A percentile compares a stretch with the other conserved stretches of the same genome.
Evolutionary conservation across 2,329 filamentous ascomycete genomes (phyloP).

Genomic region (Cadophora sp.): DNA sequence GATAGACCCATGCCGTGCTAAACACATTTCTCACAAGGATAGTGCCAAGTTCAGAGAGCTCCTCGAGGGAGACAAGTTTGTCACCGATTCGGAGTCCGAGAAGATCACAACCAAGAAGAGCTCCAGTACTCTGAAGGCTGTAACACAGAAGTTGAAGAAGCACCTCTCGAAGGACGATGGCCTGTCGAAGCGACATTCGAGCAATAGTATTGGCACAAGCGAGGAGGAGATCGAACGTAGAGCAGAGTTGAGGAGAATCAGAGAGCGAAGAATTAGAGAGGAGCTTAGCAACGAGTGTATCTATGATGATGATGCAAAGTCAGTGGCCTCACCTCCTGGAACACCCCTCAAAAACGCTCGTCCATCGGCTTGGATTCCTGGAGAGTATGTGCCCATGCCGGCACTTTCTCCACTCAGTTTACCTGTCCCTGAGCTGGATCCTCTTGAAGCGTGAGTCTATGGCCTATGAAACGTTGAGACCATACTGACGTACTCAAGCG

Average conservation of each 20-base stretch:
- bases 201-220: constrained; percentile 52
- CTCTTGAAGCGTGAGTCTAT: constrained; percentile 5
- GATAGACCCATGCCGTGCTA: constrained; percentile 3
- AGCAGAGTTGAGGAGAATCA: constrained; percentile 61
- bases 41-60: constrained; percentile 24
- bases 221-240: constrained; percentile 60
- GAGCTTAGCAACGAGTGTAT: constrained; percentile 58
- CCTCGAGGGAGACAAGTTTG: constrained; percentile 30
- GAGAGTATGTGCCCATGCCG: constrained; percentile 25
- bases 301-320: constrained; percentile 47
- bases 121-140: constrained; percentile 50
- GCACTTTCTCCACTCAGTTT: constrained; percentile 19
- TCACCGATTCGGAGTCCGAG: constrained; percentile 45
- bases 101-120: constrained; percentile 50
- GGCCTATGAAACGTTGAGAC: too few species aligned
- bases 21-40: constrained; percentile 19
- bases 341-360: constrained; percentile 21
- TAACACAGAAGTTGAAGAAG: constrained; percentile 48
- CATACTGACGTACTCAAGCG: constrained; percentile 1
- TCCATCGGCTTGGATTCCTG: constrained; percentile 27
- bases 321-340: constrained; percentile 30
- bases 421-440: constrained; percentile 18
- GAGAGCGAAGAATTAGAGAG: constrained; percentile 63
- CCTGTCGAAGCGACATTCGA: constrained; percentile 49
- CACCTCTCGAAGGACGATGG: constrained; percentile 54